Base-by-base conservation (phyloP, 2,329 filamentous ascomycete species). In the Trichoderma endophyticum region DNA sequence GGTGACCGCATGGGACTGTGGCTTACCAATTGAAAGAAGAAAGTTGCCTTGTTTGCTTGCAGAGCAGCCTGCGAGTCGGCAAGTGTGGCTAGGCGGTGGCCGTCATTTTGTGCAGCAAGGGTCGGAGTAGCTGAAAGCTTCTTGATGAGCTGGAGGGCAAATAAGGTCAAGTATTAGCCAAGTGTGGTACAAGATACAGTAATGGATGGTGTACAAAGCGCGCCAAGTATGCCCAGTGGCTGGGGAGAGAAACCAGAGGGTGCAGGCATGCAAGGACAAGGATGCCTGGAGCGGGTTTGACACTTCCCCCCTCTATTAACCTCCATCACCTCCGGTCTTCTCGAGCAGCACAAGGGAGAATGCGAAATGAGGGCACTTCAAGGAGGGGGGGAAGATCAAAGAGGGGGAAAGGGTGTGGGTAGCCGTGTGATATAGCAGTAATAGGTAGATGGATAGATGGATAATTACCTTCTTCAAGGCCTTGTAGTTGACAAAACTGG, bases 401-500 rank as follows among this genome's bases (percentile, higher is more conserved):
- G 21, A 59, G 51, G 14, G 43, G 43, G 36, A 26, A 14, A 26
- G 14, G 7, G 66, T 5, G 14, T 28, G 36, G 28, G 28, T 6
- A 67, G 51, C 18, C 28, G 28, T 54, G 18, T 54, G 36, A 7
- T 36, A 21, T 54, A 14, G 28, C 21, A 28, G 15, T 7, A 39
- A 28, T 57, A n/a, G 12, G 56, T 18, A 34, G 12, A 56, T 32
- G 21, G 15, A 64, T 32, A 15, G 34, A 43, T 59, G 6, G 32
- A 34, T 30, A 26, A 8, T 56, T 69, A 97, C 96, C 93, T 98
- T 98, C 84, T 99, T 99, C 77, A 99, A 87, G 73, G 94, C 95
- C 85, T 99, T 99, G 87, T 99, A 99, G 84, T 99, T 98, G 78
- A 98, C 95, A 81, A 99, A 99, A 84, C 95, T 98, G 75, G 95